Conservation (phyloP, 352 stramenopile species). For the Phytopythium kandeliae region DNA sequence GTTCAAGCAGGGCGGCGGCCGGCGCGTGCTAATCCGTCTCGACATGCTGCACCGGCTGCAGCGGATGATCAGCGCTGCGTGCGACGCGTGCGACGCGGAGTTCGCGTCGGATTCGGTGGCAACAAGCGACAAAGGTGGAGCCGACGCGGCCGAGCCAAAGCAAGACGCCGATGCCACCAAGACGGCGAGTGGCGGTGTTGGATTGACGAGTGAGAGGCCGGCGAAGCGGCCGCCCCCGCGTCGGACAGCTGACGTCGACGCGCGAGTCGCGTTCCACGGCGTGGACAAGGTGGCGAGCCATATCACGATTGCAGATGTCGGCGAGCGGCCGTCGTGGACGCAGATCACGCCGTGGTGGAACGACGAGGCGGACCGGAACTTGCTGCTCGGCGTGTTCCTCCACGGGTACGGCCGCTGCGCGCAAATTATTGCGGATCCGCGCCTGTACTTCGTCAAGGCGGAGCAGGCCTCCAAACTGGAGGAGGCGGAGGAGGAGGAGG, state of each 20-base stretch:
- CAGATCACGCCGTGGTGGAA: slow-evolving; percentile 87
- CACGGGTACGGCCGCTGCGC: slow-evolving; percentile 81
- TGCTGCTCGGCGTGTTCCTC: slow-evolving; percentile 81
- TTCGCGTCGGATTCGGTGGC: slow-evolving; percentile 19
- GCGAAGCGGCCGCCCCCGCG: slow-evolving; percentile 11
- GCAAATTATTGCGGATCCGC: slow-evolving; percentile 73
- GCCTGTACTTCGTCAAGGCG: slow-evolving; percentile 63
- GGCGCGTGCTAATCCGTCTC: slow-evolving; percentile 74
- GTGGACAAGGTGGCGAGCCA: slow-evolving; percentile 54
- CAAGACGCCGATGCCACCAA: not conserved
- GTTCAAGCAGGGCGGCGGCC: slow-evolving; percentile 79
- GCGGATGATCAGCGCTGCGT: slow-evolving; percentile 46
- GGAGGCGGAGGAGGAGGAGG: slow-evolving; percentile 9
- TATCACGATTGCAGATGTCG: slow-evolving; percentile 60
- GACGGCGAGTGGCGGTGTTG: not conserved
- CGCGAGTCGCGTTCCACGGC: slow-evolving; percentile 63
- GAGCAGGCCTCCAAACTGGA: slow-evolving; percentile 40
- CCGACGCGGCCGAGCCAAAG: slow-evolving; percentile 8
- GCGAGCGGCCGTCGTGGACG: slow-evolving; percentile 74
- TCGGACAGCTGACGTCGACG: slow-evolving; percentile 55
- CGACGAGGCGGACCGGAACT: slow-evolving; percentile 64
- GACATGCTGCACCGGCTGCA: slow-evolving; percentile 84
- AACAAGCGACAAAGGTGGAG: slow-evolving; percentile 9
- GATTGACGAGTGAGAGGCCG: no score
- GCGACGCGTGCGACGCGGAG: slow-evolving; percentile 51